A percentile compares a stretch with the other conserved stretches of the same genome.
Conservation (phyloP, 2,329 filamentous ascomycete species). For the Seiridium cupressi region DNA sequence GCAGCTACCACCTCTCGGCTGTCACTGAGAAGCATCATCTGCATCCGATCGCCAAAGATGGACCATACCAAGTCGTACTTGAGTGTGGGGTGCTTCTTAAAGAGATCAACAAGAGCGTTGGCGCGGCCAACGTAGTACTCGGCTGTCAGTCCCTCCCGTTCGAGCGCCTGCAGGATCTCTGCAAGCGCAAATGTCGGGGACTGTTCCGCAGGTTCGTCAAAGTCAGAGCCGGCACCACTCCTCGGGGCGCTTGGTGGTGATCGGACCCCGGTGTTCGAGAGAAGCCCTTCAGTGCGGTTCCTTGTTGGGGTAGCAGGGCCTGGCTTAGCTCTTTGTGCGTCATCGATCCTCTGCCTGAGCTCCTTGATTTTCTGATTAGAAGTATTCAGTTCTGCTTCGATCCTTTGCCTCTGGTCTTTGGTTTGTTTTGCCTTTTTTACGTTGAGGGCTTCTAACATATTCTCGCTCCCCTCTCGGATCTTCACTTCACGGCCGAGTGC, state of each 20-base stretch:
- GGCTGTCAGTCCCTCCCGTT: conserved; percentile 80
- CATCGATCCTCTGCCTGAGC: conserved; percentile 58
- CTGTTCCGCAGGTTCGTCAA: conserved; percentile 60
- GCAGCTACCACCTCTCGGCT: conserved; percentile 94
- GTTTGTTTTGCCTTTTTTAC: conserved; percentile 94
- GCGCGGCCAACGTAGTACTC: conserved; percentile 95
- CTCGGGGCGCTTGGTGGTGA: conserved; percentile 57
- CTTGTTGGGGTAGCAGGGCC: conserved; percentile 51
- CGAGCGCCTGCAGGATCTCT: conserved; percentile 86
- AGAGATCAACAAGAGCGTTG: conserved; percentile 92
- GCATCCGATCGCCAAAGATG: conserved; percentile 88
- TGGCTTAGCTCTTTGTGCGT: conserved; percentile 51
- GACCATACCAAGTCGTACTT: conserved; percentile 98
- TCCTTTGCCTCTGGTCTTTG: conserved; percentile 75
- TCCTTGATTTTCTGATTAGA: conserved; percentile 74
- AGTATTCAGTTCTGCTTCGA: conserved; percentile 85
- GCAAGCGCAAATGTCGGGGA: conserved; percentile 89
- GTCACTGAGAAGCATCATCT: conserved; percentile 93
- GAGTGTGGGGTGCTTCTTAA: conserved; percentile 86
- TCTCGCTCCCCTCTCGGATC: conserved; percentile 97
- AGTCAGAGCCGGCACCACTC: conserved; percentile 58
- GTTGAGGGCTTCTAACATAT: conserved; percentile 92
- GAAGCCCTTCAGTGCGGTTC: conserved; percentile 45
- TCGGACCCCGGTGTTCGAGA: conserved; percentile 46
- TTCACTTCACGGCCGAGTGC: conserved; percentile 93